These are phyloP conservation scores for Hawksworthiomyces lignivorus DNA, from an alignment of 2,329 filamentous ascomycete genomes.

Conservation along the genomic window DNA sequence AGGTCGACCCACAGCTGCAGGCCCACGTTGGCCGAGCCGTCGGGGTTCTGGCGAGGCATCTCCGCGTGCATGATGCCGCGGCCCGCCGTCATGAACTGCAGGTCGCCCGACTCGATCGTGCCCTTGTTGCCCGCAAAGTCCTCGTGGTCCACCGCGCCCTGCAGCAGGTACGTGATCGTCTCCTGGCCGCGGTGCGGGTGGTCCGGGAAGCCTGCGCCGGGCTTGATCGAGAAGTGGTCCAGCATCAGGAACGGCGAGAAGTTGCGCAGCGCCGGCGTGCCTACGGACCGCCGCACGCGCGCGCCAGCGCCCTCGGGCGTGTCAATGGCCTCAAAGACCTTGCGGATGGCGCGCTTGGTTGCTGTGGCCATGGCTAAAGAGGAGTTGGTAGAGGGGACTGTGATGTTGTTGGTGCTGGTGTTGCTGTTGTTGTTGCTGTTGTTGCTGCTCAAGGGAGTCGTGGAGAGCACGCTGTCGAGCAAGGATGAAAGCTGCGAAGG, in stretches of 20 bases:
- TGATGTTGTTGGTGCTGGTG: conserved; percentile 10
- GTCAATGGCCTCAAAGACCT: conserved; percentile 76
- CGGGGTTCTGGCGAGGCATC: conserved; percentile 75
- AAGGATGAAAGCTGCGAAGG: background rate
- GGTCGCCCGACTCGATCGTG: conserved; percentile 76
- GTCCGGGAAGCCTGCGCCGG: conserved; percentile 83
- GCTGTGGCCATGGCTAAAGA: conserved; percentile 58
- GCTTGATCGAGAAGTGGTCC: conserved; percentile 77
- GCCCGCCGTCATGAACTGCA: conserved; percentile 98
- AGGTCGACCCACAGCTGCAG: conserved; percentile 96
- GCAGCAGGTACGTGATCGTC: conserved; percentile 80
- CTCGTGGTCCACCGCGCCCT: conserved; percentile 81
- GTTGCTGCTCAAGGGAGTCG: background rate
- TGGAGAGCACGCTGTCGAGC: background rate
- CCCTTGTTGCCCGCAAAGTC: conserved; percentile 83
- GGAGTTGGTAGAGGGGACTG: conserved; percentile 41
- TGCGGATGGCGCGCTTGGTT: conserved; percentile 71
- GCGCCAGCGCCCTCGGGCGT: conserved; percentile 86
- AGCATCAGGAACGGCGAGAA: conserved; percentile 94
- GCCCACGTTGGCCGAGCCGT: conserved; percentile 72
- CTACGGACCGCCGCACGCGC: conserved; percentile 77
- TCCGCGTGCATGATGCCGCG: conserved; percentile 89
- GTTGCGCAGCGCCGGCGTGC: conserved; percentile 73
- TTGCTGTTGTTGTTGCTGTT: conserved; percentile 13
- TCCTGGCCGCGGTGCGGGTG: conserved; percentile 81